Percentiles rank a stretch among this genome's conserved stretches.
phyloP scores from a whole-genome alignment of 2,329 filamentous ascomycete genomes.

The Neophaeococcomyces aloes region DNA sequence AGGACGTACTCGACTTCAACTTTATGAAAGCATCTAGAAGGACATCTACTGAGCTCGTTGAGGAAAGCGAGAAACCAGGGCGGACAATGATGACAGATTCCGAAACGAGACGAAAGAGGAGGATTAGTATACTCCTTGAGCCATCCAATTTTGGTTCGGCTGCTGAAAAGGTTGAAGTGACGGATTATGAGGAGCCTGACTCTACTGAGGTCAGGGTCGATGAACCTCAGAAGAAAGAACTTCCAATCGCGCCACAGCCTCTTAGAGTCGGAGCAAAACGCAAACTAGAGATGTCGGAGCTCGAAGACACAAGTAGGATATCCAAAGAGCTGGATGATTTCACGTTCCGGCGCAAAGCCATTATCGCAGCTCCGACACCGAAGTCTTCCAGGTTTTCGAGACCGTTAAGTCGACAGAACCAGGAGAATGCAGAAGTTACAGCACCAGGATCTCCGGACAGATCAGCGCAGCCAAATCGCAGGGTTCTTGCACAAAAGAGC shows the following conservation, averaged over 20 bases:
- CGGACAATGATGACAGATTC: constrained; percentile 27
- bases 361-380: constrained; percentile 7
- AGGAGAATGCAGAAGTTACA: constrained; percentile 5
- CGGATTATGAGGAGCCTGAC: constrained; percentile 13
- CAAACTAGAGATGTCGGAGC: constrained; percentile 19
- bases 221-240: not conserved
- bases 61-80: constrained; percentile 20
- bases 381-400: constrained; percentile 19
- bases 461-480: constrained; percentile 8
- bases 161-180: not conserved
- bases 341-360: constrained; percentile 17
- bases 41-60: constrained; percentile 12
- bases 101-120: constrained; percentile 43
- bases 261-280: constrained; percentile 19
- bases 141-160: constrained; percentile 31
- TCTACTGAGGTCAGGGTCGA: not conserved
- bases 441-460: constrained; percentile 12
- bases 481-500: constrained; percentile 20
- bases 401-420: constrained; percentile 12
- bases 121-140: constrained; percentile 39
- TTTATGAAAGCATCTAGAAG: constrained; percentile 19
- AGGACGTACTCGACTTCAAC: constrained; percentile 39
- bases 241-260: not conserved
- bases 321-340: constrained; percentile 15
- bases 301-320: constrained; percentile 12